Evolutionary conservation across 1,284 basidiomycete genomes (phyloP).

Genomic region (Farysia itapuensis): DNA sequence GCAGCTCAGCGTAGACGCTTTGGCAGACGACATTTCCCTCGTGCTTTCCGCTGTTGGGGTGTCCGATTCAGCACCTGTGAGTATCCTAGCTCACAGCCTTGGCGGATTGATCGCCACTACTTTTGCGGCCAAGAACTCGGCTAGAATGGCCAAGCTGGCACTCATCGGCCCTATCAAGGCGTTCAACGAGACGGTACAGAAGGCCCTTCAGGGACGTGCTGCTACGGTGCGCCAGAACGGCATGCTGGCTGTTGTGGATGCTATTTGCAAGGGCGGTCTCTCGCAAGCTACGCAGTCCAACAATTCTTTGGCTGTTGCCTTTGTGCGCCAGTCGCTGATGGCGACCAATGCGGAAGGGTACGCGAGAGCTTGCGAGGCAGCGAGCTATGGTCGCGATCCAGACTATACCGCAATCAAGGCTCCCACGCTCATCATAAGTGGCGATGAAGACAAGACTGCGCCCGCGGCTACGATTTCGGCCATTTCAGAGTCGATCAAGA

Average conservation of each 20-base stretch:
- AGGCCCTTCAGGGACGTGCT: slow-evolving; percentile 1
- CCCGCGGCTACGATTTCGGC: slow-evolving; percentile 1
- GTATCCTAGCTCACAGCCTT: slow-evolving; percentile 4
- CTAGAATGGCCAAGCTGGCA: not conserved
- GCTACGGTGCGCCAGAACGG: not conserved
- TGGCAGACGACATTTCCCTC: not conserved
- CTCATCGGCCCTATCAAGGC: slow-evolving; percentile 2
- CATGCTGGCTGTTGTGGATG: slow-evolving; percentile 3
- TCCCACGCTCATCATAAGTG: not conserved
- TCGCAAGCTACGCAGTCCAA: not conserved
- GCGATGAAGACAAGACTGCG: slow-evolving; percentile 2
- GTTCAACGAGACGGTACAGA: not conserved
- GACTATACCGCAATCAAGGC: slow-evolving; percentile 1
- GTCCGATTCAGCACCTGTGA: not conserved
- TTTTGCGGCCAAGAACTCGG: not conserved
- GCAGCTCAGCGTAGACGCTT: not conserved
- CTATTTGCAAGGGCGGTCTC: slow-evolving; percentile 2
- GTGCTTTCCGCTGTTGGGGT: not conserved
- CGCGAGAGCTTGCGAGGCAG: slow-evolving; percentile 1
- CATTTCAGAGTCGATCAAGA: not conserved
- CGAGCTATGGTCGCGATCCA: not conserved
- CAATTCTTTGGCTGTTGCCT: not conserved
- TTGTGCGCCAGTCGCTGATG: not conserved
- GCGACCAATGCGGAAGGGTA: slow-evolving; percentile 1
- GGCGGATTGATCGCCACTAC: slow-evolving; percentile 1